Conservation (phyloP, 768 basidiomycete species). For the Hypholoma sublateritium region DNA sequence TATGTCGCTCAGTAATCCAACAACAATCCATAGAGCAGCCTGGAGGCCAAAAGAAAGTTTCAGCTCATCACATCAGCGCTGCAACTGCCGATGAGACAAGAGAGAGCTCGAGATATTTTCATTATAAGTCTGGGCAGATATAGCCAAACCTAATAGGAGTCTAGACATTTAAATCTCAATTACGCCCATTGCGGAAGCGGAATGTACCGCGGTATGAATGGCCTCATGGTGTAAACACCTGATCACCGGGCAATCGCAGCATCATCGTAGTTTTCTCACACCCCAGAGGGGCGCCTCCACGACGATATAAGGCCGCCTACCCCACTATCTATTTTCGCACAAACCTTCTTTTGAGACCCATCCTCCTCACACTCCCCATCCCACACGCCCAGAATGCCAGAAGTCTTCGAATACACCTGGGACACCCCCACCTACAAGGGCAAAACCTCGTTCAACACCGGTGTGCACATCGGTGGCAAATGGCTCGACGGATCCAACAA, state of each 20-base stretch:
- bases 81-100: too few relatives aligned
- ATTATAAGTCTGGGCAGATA: not conserved
- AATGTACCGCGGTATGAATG: not conserved
- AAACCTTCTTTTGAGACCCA: not conserved
- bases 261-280: not conserved
- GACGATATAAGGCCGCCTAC: not conserved
- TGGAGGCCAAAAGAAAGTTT: too few relatives aligned
- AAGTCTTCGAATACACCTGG: slow-evolving; percentile 46
- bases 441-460: slow-evolving; percentile 55
- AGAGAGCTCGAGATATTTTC: too few relatives aligned
- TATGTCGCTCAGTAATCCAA: too few relatives aligned
- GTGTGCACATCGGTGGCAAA: slow-evolving; percentile 72
- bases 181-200: not conserved
- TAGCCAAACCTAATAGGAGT: not conserved
- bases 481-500: slow-evolving; percentile 56
- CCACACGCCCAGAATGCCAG: slow-evolving; percentile 27
- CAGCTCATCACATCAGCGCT: too few relatives aligned
- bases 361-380: not conserved
- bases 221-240: not conserved
- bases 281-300: not conserved
- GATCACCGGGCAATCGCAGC: not conserved
- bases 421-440: slow-evolving; percentile 58
- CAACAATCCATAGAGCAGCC: too few relatives aligned
- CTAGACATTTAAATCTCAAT: too few relatives aligned
- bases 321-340: not conserved